phyloP scores from a whole-genome alignment of 2,329 filamentous ascomycete genomes.

The Diaporthe sp. region DNA sequence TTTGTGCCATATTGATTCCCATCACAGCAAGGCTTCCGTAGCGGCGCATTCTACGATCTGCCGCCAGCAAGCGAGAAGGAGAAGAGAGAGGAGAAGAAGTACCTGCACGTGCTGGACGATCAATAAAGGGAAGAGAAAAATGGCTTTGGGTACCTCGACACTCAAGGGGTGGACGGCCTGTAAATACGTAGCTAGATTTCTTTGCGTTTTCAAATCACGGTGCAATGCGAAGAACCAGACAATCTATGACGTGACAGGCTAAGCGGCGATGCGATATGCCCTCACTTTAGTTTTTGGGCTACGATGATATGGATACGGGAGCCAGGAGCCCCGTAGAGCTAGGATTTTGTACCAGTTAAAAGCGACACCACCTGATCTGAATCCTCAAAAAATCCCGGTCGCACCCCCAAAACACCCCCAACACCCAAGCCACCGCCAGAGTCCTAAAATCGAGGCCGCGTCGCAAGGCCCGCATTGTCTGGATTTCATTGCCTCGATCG shows the following conservation, averaged over 20 bases:
- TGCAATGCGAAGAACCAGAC: slow-evolving; percentile 27
- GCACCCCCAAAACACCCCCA: not conserved
- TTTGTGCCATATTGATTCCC: slow-evolving; percentile 37
- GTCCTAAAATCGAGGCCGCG: not conserved
- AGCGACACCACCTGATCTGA: not conserved
- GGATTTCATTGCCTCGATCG: not conserved
- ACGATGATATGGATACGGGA: not conserved
- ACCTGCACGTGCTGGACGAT: slow-evolving; percentile 91
- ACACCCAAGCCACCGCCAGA: not conserved
- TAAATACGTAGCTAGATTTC: slow-evolving; percentile 45
- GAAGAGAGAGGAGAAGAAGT: slow-evolving; percentile 95
- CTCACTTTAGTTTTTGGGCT: not conserved
- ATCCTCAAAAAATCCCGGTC: not conserved
- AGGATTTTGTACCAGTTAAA: slow-evolving; percentile 3
- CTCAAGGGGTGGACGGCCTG: slow-evolving; percentile 27
- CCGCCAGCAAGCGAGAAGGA: slow-evolving; percentile 95
- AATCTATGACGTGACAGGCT: not conserved
- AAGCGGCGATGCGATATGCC: not conserved
- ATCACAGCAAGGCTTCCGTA: slow-evolving; percentile 86
- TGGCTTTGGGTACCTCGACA: slow-evolving; percentile 30
- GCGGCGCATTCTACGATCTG: slow-evolving; percentile 88
- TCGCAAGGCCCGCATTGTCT: not conserved
- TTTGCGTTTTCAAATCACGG: slow-evolving; percentile 38
- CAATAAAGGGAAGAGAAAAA: slow-evolving; percentile 64
- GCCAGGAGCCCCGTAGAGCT: not conserved